Evolutionary conservation across 2,329 filamentous ascomycete genomes (phyloP), one percentile per base, ranked within the genome.

Genomic region (Calycina herbarum): DNA sequence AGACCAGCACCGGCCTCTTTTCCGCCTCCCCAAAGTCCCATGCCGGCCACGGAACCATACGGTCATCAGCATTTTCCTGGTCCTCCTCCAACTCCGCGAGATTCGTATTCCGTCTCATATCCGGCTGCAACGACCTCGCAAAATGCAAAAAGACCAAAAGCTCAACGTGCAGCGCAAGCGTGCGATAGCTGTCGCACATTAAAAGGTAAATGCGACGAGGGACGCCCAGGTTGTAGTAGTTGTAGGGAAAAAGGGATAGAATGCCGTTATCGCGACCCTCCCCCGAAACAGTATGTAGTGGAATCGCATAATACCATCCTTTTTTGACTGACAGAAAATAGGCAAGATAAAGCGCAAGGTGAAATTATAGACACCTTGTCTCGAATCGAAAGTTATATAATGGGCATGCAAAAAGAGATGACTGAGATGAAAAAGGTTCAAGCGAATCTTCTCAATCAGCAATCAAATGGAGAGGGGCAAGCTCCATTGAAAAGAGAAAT

Each of bases 131-230:
- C 63, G 4, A 67, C 62, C 58, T 54, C 65, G 17, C 59, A 66
- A 27, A 63, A 61, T 45, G 61, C 15, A 59, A 69, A 60, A 62
- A 68, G 42, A 57, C 69, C 27, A 66, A 76, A 76, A 63, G 71
- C 74, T 24, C 71, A 72, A 64, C 67, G 73, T 38, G 75, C 75
- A 2, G 72, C 74, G 56, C 72, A 96, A 89, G 95, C 95, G 45
- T 99, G 95, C 78, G 93, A 96, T 74, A 92, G 90, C 77, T 97
- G 93, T 78, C 88, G 93, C 66, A 86, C 91, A 67, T 85, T 94
- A 48, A 97, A 96, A 78, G 93, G 93, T 15, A 96, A 96, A 78
- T 97, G 93, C 76, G 93, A 96, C 73, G 93, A 97, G 80, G 88
- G 89, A 11, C 88, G 90, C 70, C 93, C 74, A 20, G 58, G 91